These are phyloP conservation scores for Mycena amicta DNA, from an alignment of 768 basidiomycete genomes.

Conservation along the genomic window DNA sequence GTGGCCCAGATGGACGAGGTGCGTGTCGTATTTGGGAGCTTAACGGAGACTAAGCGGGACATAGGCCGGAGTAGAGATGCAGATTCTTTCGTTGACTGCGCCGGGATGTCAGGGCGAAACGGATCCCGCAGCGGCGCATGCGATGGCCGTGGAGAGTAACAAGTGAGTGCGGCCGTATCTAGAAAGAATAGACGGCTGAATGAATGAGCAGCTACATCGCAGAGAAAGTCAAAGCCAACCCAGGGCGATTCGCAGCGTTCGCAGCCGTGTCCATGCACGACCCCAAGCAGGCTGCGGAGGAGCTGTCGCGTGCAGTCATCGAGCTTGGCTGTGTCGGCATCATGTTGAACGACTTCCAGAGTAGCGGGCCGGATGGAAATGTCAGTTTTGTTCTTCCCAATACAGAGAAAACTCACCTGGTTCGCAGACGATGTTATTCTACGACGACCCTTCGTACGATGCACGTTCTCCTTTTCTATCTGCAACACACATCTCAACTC, in stretches of 20 bases:
- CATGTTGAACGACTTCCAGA: constrained; percentile 24
- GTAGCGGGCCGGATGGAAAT: constrained; percentile 19
- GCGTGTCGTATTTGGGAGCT: neutral
- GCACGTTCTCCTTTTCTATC: neutral
- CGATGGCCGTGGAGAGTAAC: constrained; percentile 23
- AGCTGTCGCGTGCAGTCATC: constrained; percentile 19
- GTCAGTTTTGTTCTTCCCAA: neutral
- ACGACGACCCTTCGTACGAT: constrained; percentile 20
- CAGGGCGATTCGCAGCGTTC: constrained; percentile 20
- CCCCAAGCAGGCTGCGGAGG: constrained; percentile 18
- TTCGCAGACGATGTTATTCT: constrained; percentile 17
- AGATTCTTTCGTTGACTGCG: constrained; percentile 22
- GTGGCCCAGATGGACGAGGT: constrained; percentile 23
- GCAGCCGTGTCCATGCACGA: constrained; percentile 26
- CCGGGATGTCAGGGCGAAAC: constrained; percentile 19
- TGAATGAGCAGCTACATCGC: constrained; percentile 13
- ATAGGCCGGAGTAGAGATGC: constrained; percentile 23
- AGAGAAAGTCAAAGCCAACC: constrained; percentile 19
- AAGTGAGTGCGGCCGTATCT: constrained; percentile 7
- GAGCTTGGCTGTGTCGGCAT: constrained; percentile 21
- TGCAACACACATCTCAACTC: neutral
- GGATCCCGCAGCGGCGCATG: constrained; percentile 20
- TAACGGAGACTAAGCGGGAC: too few relatives aligned
- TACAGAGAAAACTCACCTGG: neutral
- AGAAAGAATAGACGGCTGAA: neutral